Conservation (phyloP, 164 flowering plant genomes). For the Berberis thunbergii region DNA sequence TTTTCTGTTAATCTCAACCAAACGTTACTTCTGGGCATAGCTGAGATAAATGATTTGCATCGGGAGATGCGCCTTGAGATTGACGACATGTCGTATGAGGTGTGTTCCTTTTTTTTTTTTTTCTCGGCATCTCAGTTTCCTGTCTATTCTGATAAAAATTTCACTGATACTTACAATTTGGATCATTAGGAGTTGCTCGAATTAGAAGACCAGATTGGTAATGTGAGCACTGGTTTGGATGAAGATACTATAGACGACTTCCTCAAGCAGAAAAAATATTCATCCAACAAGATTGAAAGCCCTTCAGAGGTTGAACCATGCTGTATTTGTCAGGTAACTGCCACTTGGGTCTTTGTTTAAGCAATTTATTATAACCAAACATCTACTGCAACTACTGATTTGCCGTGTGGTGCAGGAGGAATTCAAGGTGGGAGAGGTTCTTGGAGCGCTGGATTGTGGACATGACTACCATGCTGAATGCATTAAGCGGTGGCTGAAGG, state of each 20-base stretch:
- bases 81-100: no score
- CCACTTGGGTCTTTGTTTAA: neutral
- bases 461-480: conserved; percentile 35
- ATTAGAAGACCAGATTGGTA: neutral
- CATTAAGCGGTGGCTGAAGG: conserved; percentile 64
- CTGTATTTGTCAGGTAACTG: neutral
- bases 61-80: no score
- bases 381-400: neutral
- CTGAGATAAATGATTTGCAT: no score
- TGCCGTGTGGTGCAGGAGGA: conserved; percentile 37
- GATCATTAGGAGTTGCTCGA: no score
- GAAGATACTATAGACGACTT: neutral
- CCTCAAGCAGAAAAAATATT: neutral
- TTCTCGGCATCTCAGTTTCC: no score
- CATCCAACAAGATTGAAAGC: neutral
- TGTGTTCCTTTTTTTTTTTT: no score
- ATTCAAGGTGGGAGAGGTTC: neutral
- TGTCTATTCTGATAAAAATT: no score
- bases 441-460: neutral
- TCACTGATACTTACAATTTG: no score
- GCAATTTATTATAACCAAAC: neutral
- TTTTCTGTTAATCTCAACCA: no score
- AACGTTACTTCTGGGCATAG: no score
- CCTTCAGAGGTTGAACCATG: neutral
- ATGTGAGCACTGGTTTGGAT: neutral